phyloP scores from a whole-genome alignment of 495 filamentous ascomycete species.

The Penicillium antarcticum region DNA sequence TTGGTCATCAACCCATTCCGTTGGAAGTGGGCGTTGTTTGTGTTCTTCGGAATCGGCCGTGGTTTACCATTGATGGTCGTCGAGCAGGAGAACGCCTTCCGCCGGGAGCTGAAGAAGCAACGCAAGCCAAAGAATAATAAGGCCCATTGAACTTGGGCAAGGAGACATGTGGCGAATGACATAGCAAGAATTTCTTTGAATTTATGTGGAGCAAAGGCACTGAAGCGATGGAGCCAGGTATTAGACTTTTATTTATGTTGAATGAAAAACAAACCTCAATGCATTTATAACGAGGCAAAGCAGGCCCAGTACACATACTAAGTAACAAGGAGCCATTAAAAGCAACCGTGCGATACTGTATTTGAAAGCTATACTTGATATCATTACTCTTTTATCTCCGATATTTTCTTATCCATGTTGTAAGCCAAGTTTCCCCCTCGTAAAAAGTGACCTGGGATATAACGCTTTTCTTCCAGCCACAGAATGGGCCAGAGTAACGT shows the following conservation, averaged over 20 bases:
- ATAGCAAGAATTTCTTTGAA: neutral
- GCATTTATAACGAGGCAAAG: neutral
- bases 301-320: neutral
- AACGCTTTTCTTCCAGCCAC: conserved; percentile 43
- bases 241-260: neutral
- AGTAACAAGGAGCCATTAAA: neutral
- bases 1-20: conserved; percentile 78
- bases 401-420: conserved; percentile 20
- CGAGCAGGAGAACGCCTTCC: conserved; percentile 54
- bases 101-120: conserved; percentile 29
- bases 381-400: conserved; percentile 25
- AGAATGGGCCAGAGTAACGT: conserved; percentile 50
- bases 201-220: neutral
- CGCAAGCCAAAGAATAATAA: conserved; percentile 8
- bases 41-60: conserved; percentile 73
- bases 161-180: neutral
- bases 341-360: neutral
- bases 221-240: too few species aligned
- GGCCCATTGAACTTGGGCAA: neutral
- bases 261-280: neutral
- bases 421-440: conserved; percentile 27
- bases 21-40: conserved; percentile 72
- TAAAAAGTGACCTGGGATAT: conserved; percentile 19
- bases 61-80: conserved; percentile 63
- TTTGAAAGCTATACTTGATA: neutral